These are phyloP conservation scores for Ophiobolus disseminans DNA, from an alignment of 2,329 filamentous ascomycete species.

Conservation along the genomic window DNA sequence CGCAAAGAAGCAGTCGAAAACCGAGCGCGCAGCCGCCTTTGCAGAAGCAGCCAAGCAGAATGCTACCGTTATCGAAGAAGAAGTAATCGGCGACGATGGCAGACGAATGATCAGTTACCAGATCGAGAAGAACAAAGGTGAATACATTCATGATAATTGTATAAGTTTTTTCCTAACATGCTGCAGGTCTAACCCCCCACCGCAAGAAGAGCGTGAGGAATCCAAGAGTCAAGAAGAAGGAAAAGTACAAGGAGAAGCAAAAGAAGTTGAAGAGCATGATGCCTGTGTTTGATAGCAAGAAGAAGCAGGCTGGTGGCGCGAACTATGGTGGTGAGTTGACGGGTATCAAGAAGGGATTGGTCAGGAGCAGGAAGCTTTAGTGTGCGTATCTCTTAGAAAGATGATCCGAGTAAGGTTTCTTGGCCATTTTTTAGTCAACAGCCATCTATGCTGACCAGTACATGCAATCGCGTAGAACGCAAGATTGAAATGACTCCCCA, in stretches of 20 bases:
- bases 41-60: slow-evolving; percentile 62
- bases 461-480: too few species aligned
- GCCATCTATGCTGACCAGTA: not conserved
- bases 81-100: slow-evolving; percentile 78
- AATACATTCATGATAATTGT: too few species aligned
- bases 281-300: slow-evolving; percentile 81
- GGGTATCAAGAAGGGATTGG: slow-evolving; percentile 91
- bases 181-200: slow-evolving; percentile 82
- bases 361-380: slow-evolving; percentile 92
- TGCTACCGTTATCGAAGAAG: slow-evolving; percentile 69
- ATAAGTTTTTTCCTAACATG: too few species aligned
- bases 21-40: slow-evolving; percentile 67
- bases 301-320: slow-evolving; percentile 69
- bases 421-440: not conserved
- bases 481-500: too few species aligned
- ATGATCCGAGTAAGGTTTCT: not conserved
- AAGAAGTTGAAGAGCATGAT: slow-evolving; percentile 94
- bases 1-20: slow-evolving; percentile 75
- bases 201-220: slow-evolving; percentile 95
- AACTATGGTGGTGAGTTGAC: slow-evolving; percentile 86
- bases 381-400: too few species aligned
- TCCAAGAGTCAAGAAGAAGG: slow-evolving; percentile 96
- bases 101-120: slow-evolving; percentile 92
- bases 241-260: slow-evolving; percentile 94
- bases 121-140: slow-evolving; percentile 99